Base-by-base conservation (phyloP, 2,329 filamentous ascomycete species). In the Dactylellina leptospora region DNA sequence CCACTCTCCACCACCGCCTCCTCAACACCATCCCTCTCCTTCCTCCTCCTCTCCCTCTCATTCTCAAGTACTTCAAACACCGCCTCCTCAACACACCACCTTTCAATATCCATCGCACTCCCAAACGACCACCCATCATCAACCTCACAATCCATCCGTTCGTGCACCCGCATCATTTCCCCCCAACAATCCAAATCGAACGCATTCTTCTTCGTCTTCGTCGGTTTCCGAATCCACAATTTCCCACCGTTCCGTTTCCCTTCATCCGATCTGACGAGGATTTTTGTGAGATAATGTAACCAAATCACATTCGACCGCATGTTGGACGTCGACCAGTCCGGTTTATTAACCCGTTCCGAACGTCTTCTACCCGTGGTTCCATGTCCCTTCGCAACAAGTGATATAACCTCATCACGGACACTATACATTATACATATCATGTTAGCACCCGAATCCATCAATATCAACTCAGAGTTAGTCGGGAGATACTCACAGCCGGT, bases 251-350 rank as follows among this genome's bases (percentile, higher is more conserved):
- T 62, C 8, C 64, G 50, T 2, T 22, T 40, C 4, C 56, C 64
- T 10, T 70, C 51, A 9, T 62, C 64, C 1, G 48, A 40, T 25
- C 64, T 28, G 11, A 62, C 50, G 8, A 70, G 22, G 1, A 30
- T 48, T 11, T 70, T 70, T 40, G 51, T 62, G 9, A 70, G 28
- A 18, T 45, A 70, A 40, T 70, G 64, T 11, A 70, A 16, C 64
- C 64, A 70, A 16, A 70, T 33, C 3, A 70, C 64, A n/a, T 70
- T 70, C 16, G 64, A 62, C 4, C 64, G 64, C 4, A 58, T 50
- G 18, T 58, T 62, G 13, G 50, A 33, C 3, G 30, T 22, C n/a
- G 56, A 56, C 64, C 64, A 70, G 8, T 70, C 63, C 4, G 55
- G 63, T 50, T 62, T 50, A 36, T 48, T 70, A n/a, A 55, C 33